A percentile compares a stretch with the other conserved stretches of the same genome.
Conservation (phyloP, 192 early-diverging fungal species). For the Backusella circina region DNA sequence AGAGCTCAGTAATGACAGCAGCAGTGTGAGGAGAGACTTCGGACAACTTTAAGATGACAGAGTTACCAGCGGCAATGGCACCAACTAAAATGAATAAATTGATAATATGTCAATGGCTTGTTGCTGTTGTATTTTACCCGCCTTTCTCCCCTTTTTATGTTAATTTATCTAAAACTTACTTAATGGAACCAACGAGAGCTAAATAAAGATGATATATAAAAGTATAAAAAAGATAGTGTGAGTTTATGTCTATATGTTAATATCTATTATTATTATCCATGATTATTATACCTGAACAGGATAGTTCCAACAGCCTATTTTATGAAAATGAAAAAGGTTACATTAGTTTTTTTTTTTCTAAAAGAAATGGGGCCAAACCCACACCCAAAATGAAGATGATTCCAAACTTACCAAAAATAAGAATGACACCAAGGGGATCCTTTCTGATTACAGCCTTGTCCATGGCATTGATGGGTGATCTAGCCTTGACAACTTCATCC, state of each 20-base stretch:
- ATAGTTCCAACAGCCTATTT: slow-evolving; percentile 50
- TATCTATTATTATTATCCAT: not conserved
- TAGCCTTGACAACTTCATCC: slow-evolving; percentile 38
- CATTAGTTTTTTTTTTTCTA: not conserved
- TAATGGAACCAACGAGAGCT: slow-evolving; percentile 23
- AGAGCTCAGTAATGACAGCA: slow-evolving; percentile 54
- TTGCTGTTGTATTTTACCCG: no score
- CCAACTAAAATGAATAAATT: slow-evolving; percentile 64
- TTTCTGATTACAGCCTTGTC: slow-evolving; percentile 54
- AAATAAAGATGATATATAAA: not conserved
- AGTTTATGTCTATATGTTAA: not conserved
- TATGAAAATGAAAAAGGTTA: not conserved
- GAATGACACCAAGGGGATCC: slow-evolving; percentile 75
- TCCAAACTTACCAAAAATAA: slow-evolving; percentile 56
- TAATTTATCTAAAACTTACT: not conserved
- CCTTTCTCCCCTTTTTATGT: not conserved
- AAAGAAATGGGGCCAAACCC: not conserved
- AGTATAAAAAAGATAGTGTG: not conserved
- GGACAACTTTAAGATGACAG: slow-evolving; percentile 75
- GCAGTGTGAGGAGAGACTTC: slow-evolving; percentile 75
- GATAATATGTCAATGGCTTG: not conserved
- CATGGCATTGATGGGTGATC: slow-evolving; percentile 36
- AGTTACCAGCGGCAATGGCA: slow-evolving; percentile 93
- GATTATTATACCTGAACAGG: slow-evolving; percentile 38
- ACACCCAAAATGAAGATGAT: not conserved